Conservation (phyloP, 768 basidiomycete species). For the Filobasidium floriforme region DNA sequence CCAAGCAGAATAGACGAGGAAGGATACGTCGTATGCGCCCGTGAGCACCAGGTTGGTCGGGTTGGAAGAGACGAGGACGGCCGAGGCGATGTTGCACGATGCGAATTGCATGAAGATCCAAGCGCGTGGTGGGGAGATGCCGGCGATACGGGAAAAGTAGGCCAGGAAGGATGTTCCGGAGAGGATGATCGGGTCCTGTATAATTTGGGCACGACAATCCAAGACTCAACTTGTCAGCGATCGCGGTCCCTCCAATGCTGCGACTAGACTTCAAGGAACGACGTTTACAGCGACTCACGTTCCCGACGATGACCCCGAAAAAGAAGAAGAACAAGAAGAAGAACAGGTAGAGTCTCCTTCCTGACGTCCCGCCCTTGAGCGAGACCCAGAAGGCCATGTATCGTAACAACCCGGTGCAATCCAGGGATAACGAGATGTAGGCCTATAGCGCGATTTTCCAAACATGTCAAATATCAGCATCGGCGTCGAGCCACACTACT, state of each 20-base stretch:
- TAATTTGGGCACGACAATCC: neutral
- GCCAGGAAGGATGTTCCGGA: conserved; percentile 74
- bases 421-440: conserved; percentile 86
- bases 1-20: conserved; percentile 70
- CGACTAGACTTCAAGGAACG: too few species aligned
- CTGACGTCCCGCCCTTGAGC: conserved; percentile 64
- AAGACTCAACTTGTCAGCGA: neutral
- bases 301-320: conserved; percentile 74
- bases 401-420: conserved; percentile 76
- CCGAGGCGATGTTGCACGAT: conserved; percentile 64
- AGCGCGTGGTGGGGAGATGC: conserved; percentile 45
- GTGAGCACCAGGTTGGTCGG: conserved; percentile 91
- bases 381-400: conserved; percentile 85
- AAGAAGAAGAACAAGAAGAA: conserved; percentile 76
- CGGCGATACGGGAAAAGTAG: conserved; percentile 70
- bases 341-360: conserved; percentile 65
- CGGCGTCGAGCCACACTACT: neutral
- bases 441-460: too few species aligned
- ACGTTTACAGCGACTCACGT: too few species aligned
- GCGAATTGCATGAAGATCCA: conserved; percentile 53
- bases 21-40: conserved; percentile 72
- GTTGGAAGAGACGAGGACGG: conserved; percentile 70
- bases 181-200: conserved; percentile 77
- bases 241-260: too few species aligned
- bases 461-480: neutral